Evolutionary conservation across 768 basidiomycete species (phyloP), one percentile per base, ranked within the genome.

Genomic region (Amanita rimosa): DNA sequence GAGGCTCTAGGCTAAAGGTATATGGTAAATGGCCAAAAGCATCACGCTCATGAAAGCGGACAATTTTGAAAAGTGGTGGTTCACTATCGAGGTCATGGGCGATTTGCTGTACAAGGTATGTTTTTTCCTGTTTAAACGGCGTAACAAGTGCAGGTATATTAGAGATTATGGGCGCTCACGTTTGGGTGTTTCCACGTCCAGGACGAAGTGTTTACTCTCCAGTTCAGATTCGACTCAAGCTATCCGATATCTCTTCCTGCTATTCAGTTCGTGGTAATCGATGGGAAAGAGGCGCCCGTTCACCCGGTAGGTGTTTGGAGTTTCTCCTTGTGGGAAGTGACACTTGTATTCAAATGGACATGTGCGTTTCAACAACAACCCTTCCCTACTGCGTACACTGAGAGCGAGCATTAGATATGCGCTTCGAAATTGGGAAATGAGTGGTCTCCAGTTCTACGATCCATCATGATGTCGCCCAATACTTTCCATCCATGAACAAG

Each of bases 401-500:
- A 39, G n/a, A 4, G 17, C 16, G n/a, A 10, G n/a, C 6, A 6
- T 19, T 51, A 92, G 84, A 92, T 93, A 55, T 93, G 90, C 59
- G 88, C 86, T 6, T 90, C 86, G 11, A 91, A 93, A 49, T 77
- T 94, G 6, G 91, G 88, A 22, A 84, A 76, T 56, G 90, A 91
- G 54, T 92, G 89, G 89, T 88, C 85, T 7, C 90, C 88, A 0
- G 87, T 90, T n/a, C 65, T 91, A 53, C 88, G 83, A n/a, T n/a
- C n/a, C n/a, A n/a, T n/a, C n/a, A n/a, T 52, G 87, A 88, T 16
- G 71, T 82, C 22, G 76, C 86, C 2, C n/a, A n/a, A n/a, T n/a
- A n/a, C n/a, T n/a, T n/a, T n/a, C n/a, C n/a, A n/a, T n/a, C n/a
- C n/a, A n/a, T n/a, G n/a, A n/a, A n/a, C n/a, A n/a, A n/a, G n/a